phyloP scores from a whole-genome alignment of 306 rosid genomes.

The Luffa acutangula region DNA sequence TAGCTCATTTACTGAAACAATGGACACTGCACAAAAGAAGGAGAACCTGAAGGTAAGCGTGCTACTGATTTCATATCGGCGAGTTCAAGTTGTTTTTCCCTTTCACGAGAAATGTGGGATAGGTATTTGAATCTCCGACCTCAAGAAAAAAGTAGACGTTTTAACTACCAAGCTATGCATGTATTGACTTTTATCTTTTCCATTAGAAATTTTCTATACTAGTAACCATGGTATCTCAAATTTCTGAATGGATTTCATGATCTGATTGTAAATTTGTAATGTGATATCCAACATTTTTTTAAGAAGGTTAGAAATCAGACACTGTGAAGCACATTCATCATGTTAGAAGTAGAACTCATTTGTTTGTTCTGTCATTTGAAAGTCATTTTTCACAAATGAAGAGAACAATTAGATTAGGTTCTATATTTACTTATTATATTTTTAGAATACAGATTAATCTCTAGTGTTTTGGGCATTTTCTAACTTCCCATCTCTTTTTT shows the following conservation, averaged over 20 bases:
- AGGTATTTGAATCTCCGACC: background rate
- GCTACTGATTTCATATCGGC: background rate
- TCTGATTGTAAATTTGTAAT: background rate
- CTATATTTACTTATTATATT: background rate
- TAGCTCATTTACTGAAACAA: conserved; percentile 21
- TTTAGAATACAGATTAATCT: background rate
- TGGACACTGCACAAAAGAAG: conserved; percentile 32
- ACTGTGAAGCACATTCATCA: background rate
- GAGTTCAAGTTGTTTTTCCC: background rate
- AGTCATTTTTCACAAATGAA: background rate
- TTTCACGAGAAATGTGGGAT: background rate
- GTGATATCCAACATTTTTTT: background rate
- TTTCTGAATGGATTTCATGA: background rate
- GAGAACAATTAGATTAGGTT: background rate
- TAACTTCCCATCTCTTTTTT: too few relatives aligned
- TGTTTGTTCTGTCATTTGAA: background rate
- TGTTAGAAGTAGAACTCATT: background rate
- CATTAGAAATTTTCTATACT: background rate
- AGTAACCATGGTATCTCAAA: background rate
- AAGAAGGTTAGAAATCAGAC: background rate
- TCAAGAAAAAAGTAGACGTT: background rate
- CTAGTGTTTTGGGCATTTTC: too few relatives aligned
- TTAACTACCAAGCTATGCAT: background rate
- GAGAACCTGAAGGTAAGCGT: conserved; percentile 19
- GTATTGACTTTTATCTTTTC: background rate